Conservation (phyloP, 345 rosid genomes). For the Populus deltoides region DNA sequence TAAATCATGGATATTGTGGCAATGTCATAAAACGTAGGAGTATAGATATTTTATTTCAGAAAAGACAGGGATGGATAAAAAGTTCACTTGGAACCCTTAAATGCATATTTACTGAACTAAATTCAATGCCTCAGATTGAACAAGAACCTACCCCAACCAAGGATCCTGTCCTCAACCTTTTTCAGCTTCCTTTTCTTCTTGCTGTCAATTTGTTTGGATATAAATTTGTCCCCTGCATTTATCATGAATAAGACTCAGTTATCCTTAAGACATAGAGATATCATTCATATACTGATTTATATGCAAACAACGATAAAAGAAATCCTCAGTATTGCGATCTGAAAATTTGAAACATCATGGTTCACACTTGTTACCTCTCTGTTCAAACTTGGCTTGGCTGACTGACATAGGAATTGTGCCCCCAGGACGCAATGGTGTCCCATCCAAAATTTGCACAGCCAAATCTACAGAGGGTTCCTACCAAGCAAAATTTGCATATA, state of each 20-base stretch:
- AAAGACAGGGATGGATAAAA: background rate
- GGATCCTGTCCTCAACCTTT: conserved; percentile 86
- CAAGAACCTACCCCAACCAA: conserved; percentile 86
- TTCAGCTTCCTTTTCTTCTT: conserved; percentile 90
- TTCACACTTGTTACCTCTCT: conserved; percentile 59
- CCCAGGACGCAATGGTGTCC: conserved; percentile 79
- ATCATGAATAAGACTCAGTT: conserved; percentile 12
- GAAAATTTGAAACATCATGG: background rate
- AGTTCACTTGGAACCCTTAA: background rate
- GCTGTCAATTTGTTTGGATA: conserved; percentile 72
- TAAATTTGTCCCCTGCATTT: conserved; percentile 75
- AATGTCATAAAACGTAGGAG: background rate
- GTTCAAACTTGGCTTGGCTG: conserved; percentile 80
- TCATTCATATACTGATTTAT: conserved; percentile 8
- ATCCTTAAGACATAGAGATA: background rate
- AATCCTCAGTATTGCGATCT: background rate
- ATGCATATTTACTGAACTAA: background rate
- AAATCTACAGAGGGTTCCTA: conserved; percentile 97
- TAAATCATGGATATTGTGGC: background rate
- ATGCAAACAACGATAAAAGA: conserved; percentile 8
- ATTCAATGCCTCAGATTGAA: conserved; percentile 4
- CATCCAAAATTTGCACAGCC: conserved; percentile 88
- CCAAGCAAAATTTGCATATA: conserved; percentile 13
- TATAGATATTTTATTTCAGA: background rate
- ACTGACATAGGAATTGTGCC: conserved; percentile 81